These are phyloP conservation scores for Pseudocercospora fuligena DNA, from an alignment of 2,329 filamentous ascomycete species.

Conservation along the genomic window DNA sequence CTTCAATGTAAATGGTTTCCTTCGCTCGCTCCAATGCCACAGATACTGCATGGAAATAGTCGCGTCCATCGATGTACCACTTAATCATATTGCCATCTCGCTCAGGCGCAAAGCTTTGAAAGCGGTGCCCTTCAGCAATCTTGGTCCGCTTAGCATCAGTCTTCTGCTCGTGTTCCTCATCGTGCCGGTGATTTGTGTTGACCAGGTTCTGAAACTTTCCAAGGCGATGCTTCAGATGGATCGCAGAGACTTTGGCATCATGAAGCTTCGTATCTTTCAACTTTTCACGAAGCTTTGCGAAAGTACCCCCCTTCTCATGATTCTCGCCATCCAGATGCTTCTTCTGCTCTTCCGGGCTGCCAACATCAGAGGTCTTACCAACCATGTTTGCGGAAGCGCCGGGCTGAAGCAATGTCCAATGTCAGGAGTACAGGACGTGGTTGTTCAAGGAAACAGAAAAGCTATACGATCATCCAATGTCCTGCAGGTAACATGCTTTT, in stretches of 20 bases:
- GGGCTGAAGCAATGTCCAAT: background rate
- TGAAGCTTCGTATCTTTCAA: slow-evolving; percentile 32
- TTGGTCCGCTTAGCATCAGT: slow-evolving; percentile 79
- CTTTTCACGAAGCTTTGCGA: slow-evolving; percentile 24
- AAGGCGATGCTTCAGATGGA: slow-evolving; percentile 65
- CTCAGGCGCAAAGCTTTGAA: slow-evolving; percentile 88
- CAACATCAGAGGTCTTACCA: slow-evolving; percentile 29
- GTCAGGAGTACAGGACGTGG: background rate
- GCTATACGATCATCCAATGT: background rate
- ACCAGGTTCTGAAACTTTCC: slow-evolving; percentile 71
- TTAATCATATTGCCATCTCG: slow-evolving; percentile 80
- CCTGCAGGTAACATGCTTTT: background rate
- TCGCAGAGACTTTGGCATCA: slow-evolving; percentile 43
- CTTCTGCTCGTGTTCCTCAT: slow-evolving; percentile 85
- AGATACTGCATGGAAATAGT: slow-evolving; percentile 94
- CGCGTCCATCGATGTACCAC: slow-evolving; percentile 95
- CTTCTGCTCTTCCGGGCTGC: slow-evolving; percentile 27
- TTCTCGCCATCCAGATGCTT: slow-evolving; percentile 20
- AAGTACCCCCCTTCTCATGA: slow-evolving; percentile 18
- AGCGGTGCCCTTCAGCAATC: slow-evolving; percentile 77
- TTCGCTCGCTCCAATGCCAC: slow-evolving; percentile 86
- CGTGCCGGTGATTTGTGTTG: slow-evolving; percentile 88
- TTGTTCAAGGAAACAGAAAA: background rate
- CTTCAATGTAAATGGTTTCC: slow-evolving; percentile 92
- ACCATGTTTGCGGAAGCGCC: slow-evolving; percentile 20